Percentiles rank a stretch among this genome's conserved stretches.
phyloP scores from a whole-genome alignment of 2,329 filamentous ascomycete genomes.

The Xylariaceae sp. region DNA sequence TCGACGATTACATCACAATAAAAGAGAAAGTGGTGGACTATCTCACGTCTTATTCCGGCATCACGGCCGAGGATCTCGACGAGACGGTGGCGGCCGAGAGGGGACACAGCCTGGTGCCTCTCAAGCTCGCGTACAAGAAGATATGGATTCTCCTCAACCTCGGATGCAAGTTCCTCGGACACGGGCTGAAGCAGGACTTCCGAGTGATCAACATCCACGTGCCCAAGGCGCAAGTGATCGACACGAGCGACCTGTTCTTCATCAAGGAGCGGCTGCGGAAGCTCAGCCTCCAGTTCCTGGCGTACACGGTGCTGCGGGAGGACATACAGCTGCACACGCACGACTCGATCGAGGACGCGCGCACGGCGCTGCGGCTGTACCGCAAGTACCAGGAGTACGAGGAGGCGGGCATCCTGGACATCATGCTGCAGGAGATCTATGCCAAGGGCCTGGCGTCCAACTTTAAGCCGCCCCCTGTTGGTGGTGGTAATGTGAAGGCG shows the following conservation, averaged over 20 bases:
- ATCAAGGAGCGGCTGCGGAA: constrained; percentile 76
- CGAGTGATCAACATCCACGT: constrained; percentile 98
- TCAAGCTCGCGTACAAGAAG: constrained; percentile 96
- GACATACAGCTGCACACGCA: constrained; percentile 91
- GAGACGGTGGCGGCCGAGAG: constrained; percentile 56
- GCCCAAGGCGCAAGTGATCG: constrained; percentile 82
- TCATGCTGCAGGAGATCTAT: constrained; percentile 85
- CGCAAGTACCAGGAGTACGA: constrained; percentile 85
- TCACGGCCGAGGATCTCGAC: constrained; percentile 79
- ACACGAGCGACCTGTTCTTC: constrained; percentile 90
- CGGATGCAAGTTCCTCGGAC: constrained; percentile 88
- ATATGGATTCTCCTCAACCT: constrained; percentile 94
- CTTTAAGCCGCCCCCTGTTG: constrained; percentile 48
- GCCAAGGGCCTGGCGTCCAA: constrained; percentile 53
- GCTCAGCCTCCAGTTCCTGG: constrained; percentile 83
- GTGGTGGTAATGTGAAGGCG: constrained; percentile 12
- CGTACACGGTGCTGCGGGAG: constrained; percentile 85
- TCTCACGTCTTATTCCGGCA: constrained; percentile 88
- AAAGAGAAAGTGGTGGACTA: constrained; percentile 92
- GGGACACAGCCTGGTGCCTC: constrained; percentile 70
- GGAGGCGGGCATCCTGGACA: constrained; percentile 76
- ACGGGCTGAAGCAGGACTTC: constrained; percentile 92
- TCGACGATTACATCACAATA: constrained; percentile 94
- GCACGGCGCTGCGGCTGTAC: constrained; percentile 82
- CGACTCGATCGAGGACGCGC: constrained; percentile 92